phyloP scores from a whole-genome alignment of 495 filamentous ascomycete species.

The Ramalina intermedia region DNA sequence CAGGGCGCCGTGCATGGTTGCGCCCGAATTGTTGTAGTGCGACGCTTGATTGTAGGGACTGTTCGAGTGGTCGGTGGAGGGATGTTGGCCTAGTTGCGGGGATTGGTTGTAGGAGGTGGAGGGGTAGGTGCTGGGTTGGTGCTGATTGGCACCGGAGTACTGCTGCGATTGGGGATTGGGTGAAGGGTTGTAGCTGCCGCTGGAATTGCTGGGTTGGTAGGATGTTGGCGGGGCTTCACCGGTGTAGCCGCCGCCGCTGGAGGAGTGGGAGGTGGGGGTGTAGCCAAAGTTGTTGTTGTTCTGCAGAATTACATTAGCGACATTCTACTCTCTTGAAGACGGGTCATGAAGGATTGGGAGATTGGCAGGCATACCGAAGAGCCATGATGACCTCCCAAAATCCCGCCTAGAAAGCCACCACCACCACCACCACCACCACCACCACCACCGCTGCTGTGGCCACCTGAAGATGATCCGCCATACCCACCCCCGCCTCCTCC shows the following conservation, averaged over 20 bases:
- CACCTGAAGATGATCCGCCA: constrained; percentile 8
- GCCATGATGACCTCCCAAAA: neutral
- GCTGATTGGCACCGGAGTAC: neutral
- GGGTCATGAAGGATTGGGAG: constrained; percentile 19
- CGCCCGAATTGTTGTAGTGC: neutral
- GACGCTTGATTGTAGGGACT: no score
- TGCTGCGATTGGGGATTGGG: constrained; percentile 1
- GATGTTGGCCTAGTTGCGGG: no score
- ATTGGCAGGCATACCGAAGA: constrained; percentile 9
- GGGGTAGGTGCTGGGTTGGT: neutral
- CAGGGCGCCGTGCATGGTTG: neutral
- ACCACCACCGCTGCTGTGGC: constrained; percentile 6
- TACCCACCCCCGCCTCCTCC: constrained; percentile 5
- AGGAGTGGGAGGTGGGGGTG: constrained; percentile 13
- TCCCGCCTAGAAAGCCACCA: constrained; percentile 2
- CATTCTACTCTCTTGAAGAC: neutral
- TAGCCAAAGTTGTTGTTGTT: constrained; percentile 22
- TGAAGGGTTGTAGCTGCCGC: constrained; percentile 7
- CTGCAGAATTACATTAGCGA: constrained; percentile 3
- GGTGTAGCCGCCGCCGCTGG: constrained; percentile 21
- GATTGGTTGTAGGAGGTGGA: no score
- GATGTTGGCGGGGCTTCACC: constrained; percentile 25
- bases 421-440: constrained; percentile 1
- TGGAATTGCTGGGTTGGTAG: constrained; percentile 16
- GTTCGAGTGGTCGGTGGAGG: no score